A percentile compares a stretch with the other conserved stretches of the same genome.
Conservation (phyloP, 2,329 filamentous ascomycete species). For the Fusarium praegraminearum region DNA sequence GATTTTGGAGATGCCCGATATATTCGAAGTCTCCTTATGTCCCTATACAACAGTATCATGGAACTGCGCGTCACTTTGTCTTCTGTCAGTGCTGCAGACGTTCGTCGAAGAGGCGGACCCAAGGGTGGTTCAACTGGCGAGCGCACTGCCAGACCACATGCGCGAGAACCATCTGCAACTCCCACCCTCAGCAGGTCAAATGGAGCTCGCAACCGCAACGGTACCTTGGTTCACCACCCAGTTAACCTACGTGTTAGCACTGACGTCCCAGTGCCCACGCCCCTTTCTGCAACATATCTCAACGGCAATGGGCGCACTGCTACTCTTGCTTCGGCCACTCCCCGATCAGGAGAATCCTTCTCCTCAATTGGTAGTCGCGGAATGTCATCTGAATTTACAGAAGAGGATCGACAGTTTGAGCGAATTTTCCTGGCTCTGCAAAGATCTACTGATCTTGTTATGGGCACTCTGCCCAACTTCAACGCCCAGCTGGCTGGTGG, state of each 20-base stretch:
- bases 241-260: slow-evolving; percentile 68
- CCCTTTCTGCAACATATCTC: slow-evolving; percentile 58
- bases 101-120: slow-evolving; percentile 30
- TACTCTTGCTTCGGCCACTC: slow-evolving; percentile 72
- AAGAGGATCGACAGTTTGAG: slow-evolving; percentile 86
- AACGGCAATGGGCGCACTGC: slow-evolving; percentile 64
- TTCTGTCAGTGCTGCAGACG: slow-evolving; percentile 48
- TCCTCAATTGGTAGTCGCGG: slow-evolving; percentile 63
- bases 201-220: slow-evolving; percentile 52
- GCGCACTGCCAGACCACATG: slow-evolving; percentile 64
- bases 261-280: slow-evolving; percentile 58
- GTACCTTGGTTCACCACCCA: slow-evolving; percentile 60
- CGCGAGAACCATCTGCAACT: slow-evolving; percentile 65
- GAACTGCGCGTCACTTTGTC: slow-evolving; percentile 70
- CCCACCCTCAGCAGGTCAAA: slow-evolving; percentile 64
- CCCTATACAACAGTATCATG: slow-evolving; percentile 76
- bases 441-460: slow-evolving; percentile 78
- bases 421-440: slow-evolving; percentile 82
- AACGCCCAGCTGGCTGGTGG: slow-evolving; percentile 74
- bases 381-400: slow-evolving; percentile 71
- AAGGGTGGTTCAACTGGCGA: slow-evolving; percentile 47
- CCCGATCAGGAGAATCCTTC: slow-evolving; percentile 86
- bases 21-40: slow-evolving; percentile 72
- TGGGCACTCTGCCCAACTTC: slow-evolving; percentile 77
- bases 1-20: slow-evolving; percentile 75